Base-by-base conservation (phyloP, 352 stramenopile species). In the Phytophthora citrophthora region DNA sequence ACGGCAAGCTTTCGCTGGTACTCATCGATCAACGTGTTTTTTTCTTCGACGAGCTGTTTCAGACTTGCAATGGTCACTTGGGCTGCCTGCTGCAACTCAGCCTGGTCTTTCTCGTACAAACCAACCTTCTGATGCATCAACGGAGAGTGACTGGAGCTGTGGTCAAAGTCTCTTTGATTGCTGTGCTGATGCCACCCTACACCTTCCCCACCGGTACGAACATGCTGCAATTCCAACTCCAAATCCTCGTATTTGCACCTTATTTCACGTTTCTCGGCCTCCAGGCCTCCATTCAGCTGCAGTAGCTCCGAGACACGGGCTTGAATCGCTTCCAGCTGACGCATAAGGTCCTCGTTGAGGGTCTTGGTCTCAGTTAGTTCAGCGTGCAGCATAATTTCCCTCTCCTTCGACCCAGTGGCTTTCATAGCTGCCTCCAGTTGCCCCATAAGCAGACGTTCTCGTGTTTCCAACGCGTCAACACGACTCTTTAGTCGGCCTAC, bases 21-120 rank as follows among this genome's bases (percentile, higher is more conserved):
- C 49, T 89, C 75, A 12, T 73, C 69, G 4, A 94, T 77, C 26
- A 87, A 48, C 11, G 41, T 55, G 51, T 94, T 95, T 54, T 95
- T 95, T 54, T 93, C 87, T 20, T 81, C 69, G 26, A 94, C 72
- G 20, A 94, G 74, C 27, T 81, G 76, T 58, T 93, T 95, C n/a
- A 95, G 64, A 60, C 83, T 94, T 5, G 87, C 80, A 26, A 95
- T 89, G 24, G 85, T 92, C 41, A 71, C 84, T 51, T 94, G 83
- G 8, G 83, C 87, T 12, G 87, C 85, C 62, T 90, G 78, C 51
- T 95, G 87, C 16, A 93, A 50, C 18, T 87, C 68, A 1, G 76
- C 59, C 38, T 95, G 87, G 52, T 93, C 87, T 49, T 90, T 80
- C 61, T 93, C 84, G 53, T 93, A 95, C 31, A 91, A 44, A 12